phyloP scores from a whole-genome alignment of 2,329 filamentous ascomycete species.

The Leptographium lundbergii region DNA sequence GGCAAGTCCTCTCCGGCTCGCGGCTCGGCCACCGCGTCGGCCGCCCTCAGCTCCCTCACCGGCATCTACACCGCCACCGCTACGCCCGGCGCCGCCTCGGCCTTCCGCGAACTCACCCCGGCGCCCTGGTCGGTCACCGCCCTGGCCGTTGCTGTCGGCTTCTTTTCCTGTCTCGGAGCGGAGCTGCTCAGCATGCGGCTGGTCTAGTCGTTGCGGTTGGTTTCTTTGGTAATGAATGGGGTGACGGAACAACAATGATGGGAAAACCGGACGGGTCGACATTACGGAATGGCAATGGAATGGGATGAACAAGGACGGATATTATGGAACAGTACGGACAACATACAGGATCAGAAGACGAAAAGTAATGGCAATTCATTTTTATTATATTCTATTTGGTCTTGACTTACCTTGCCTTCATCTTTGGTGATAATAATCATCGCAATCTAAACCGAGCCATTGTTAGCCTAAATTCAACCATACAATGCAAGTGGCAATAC shows the following conservation, averaged over 20 bases:
- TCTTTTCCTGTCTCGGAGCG: neutral
- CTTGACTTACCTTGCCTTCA: no score
- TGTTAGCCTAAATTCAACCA: neutral
- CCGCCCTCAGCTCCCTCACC: conserved; percentile 20
- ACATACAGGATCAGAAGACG: no score
- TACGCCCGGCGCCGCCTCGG: conserved; percentile 10
- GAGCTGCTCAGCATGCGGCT: neutral
- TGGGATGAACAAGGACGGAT: no score
- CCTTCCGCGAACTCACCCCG: neutral
- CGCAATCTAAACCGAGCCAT: neutral
- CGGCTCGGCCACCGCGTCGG: neutral
- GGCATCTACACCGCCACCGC: conserved; percentile 20
- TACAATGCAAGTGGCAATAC: neutral
- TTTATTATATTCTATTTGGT: no score
- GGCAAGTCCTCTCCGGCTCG: neutral
- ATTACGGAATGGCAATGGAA: no score
- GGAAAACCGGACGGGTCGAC: no score
- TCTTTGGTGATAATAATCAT: neutral
- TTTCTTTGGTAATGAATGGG: no score
- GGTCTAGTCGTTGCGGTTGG: neutral
- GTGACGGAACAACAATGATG: no score
- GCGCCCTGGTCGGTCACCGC: neutral
- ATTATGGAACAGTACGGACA: no score
- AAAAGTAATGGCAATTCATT: no score
- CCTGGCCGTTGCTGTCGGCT: neutral